phyloP scores from a whole-genome alignment of 345 rosid species.

The Excoecaria cochinchinensis region DNA sequence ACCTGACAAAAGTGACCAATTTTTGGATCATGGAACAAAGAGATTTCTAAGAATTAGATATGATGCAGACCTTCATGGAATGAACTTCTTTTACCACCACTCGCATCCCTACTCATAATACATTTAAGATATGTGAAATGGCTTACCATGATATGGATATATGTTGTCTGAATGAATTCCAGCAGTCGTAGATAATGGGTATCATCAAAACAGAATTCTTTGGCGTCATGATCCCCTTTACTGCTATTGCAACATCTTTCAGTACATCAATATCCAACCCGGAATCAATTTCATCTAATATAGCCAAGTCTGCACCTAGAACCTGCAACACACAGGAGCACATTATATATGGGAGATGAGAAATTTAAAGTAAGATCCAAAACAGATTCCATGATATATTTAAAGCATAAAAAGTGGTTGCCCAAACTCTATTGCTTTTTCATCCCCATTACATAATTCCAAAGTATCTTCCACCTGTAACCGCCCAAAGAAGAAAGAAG shows the following conservation, averaged over 20 bases:
- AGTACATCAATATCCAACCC: constrained; percentile 96
- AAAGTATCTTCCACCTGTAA: neutral
- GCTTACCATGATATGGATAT: constrained; percentile 86
- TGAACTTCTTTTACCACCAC: neutral
- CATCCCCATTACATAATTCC: neutral
- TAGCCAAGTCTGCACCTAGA: constrained; percentile 87
- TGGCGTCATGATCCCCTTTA: constrained; percentile 79
- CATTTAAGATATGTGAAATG: neutral
- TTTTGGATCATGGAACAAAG: neutral
- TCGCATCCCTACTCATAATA: neutral
- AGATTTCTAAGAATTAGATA: neutral
- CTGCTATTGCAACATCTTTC: constrained; percentile 87
- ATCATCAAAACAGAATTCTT: constrained; percentile 88
- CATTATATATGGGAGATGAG: neutral
- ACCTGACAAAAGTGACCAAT: neutral
- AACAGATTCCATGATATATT: too few relatives aligned
- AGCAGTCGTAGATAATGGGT: constrained; percentile 85
- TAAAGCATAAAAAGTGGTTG: neutral
- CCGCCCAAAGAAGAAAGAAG: neutral
- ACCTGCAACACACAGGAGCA: constrained; percentile 44
- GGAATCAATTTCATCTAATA: constrained; percentile 95
- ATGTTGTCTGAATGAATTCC: constrained; percentile 73
- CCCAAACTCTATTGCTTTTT: too few relatives aligned
- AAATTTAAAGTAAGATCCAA: neutral
- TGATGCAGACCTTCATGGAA: neutral